phyloP scores from a whole-genome alignment of 305 asterid species.

The Solanum hybrid region DNA sequence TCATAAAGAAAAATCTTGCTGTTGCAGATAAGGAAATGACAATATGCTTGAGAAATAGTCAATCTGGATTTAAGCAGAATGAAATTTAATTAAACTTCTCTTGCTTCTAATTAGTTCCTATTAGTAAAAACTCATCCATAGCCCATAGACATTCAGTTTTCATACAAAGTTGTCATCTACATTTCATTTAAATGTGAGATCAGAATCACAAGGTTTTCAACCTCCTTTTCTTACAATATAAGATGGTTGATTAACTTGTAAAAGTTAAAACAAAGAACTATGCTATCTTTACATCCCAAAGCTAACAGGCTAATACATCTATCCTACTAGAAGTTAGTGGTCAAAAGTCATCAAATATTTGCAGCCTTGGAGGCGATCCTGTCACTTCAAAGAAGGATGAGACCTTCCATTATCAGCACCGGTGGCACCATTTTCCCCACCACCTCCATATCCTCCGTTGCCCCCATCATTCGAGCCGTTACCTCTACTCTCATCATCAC shows the following conservation, averaged over 20 bases:
- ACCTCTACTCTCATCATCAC: constrained; percentile 29
- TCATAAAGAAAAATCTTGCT: neutral
- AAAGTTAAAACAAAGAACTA: neutral
- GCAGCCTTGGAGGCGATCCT: neutral
- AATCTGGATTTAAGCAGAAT: neutral
- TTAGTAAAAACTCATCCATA: neutral
- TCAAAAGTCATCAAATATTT: neutral
- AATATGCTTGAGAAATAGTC: neutral
- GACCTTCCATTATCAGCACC: constrained; percentile 48
- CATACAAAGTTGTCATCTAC: neutral
- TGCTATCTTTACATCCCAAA: neutral
- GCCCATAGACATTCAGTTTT: neutral
- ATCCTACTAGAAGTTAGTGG: neutral
- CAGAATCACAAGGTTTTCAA: neutral
- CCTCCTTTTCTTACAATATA: neutral
- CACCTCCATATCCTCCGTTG: constrained; percentile 6
- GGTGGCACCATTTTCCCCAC: constrained; percentile 19
- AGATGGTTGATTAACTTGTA: neutral
- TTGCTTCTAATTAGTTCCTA: neutral
- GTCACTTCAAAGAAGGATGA: constrained; percentile 76
- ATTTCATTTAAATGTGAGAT: no score
- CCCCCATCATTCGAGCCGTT: neutral
- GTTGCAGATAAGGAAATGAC: neutral
- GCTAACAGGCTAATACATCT: neutral
- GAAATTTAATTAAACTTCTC: neutral